Percentiles rank a stretch among this genome's conserved stretches.
Evolutionary conservation across 2,329 filamentous ascomycete genomes (phyloP).

Genomic region (Trichoderma pleuroti): DNA sequence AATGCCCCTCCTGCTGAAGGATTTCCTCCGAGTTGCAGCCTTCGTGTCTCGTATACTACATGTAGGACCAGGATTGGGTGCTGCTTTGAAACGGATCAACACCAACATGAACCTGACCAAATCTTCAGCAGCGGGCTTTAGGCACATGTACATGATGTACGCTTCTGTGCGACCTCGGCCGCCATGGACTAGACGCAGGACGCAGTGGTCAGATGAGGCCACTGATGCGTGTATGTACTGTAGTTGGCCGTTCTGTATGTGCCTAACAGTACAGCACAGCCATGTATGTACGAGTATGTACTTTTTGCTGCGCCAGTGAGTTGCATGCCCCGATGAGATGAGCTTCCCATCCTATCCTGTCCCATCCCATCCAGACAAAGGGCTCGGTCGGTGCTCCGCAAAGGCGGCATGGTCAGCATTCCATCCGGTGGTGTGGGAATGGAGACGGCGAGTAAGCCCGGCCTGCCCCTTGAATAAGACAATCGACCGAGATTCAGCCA

Average conservation of each 20-base stretch:
- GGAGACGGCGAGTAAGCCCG: neutral
- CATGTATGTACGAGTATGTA: neutral
- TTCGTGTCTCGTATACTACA: neutral
- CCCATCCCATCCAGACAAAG: neutral
- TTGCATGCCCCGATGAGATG: neutral
- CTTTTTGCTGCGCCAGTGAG: neutral
- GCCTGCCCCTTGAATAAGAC: slow-evolving; percentile 2
- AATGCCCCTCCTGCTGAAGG: neutral
- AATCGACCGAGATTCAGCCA: slow-evolving; percentile 13
- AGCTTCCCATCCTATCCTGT: neutral
- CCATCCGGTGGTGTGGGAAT: neutral
- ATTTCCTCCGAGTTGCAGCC: neutral
- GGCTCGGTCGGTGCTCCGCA: neutral
- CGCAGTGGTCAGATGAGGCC: slow-evolving; percentile 16
- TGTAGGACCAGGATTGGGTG: neutral
- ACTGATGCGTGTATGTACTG: slow-evolving; percentile 1
- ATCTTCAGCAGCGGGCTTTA: neutral
- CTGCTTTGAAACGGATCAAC: neutral
- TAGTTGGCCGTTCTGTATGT: neutral
- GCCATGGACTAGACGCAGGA: neutral
- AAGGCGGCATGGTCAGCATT: slow-evolving; percentile 3
- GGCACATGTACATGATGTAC: slow-evolving; percentile 1
- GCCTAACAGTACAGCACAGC: too few relatives aligned
- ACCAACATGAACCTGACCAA: neutral
- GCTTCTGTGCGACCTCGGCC: neutral